A percentile compares a stretch with the other conserved stretches of the same genome.
phyloP scores from a whole-genome alignment of 83 land plant species.

The Picea engelmannii region DNA sequence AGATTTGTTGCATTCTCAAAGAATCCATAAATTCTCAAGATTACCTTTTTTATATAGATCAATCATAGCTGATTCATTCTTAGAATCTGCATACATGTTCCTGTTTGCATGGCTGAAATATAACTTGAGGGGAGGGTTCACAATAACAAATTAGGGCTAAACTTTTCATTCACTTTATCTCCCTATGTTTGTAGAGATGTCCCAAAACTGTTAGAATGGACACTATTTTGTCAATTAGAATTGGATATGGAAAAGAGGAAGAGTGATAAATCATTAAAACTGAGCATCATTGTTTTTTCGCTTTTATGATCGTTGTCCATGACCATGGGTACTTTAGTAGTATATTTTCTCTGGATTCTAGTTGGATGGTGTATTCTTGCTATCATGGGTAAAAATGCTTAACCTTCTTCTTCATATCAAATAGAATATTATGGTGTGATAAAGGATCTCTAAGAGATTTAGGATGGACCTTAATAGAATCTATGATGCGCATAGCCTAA shows the following conservation, averaged over 20 bases:
- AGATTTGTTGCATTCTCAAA: too few species aligned
- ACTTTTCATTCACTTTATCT: too few species aligned
- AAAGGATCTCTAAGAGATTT: background rate
- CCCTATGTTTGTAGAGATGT: too few species aligned
- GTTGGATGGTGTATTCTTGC: conserved; percentile 23
- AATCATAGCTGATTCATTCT: background rate
- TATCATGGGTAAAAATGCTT: conserved; percentile 14
- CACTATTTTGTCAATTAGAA: background rate
- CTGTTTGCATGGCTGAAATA: too few species aligned
- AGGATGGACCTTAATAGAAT: too few species aligned
- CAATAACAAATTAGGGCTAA: too few species aligned
- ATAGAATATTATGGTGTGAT: background rate
- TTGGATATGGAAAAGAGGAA: background rate
- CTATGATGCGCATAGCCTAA: too few species aligned
- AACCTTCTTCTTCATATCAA: background rate
- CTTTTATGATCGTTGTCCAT: conserved; percentile 3
- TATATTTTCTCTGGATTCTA: conserved; percentile 18
- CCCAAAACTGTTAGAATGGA: background rate
- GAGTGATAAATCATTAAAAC: background rate
- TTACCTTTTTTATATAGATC: background rate
- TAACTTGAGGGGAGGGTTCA: too few species aligned
- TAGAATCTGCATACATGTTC: background rate
- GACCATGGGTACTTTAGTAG: conserved; percentile 5
- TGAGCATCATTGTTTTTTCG: background rate
- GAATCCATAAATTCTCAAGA: background rate